Evolutionary conservation across 1,139 yeast genomes (phyloP).

Genomic region (Kodamaea alishanica): DNA sequence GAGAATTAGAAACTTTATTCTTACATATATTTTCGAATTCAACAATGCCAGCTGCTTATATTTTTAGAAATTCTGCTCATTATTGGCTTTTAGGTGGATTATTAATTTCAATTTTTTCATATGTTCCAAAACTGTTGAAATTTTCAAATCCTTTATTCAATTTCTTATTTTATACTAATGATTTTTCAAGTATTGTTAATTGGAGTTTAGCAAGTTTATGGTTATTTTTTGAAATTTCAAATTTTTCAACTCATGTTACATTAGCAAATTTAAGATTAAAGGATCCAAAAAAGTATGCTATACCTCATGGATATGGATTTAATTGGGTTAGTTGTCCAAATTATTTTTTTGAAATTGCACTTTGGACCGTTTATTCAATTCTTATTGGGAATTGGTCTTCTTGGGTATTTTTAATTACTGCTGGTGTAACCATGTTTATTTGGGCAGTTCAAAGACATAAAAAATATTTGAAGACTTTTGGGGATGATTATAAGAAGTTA

Average conservation of each 20-base stretch:
- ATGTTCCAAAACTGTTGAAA: constrained; percentile 48
- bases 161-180: constrained; percentile 23
- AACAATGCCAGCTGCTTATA: constrained; percentile 87
- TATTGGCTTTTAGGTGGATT: constrained; percentile 90
- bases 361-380: constrained; percentile 68
- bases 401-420: constrained; percentile 63
- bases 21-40: constrained; percentile 82
- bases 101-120: constrained; percentile 55
- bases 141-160: constrained; percentile 5
- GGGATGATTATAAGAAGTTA: constrained; percentile 67
- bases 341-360: constrained; percentile 78
- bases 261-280: constrained; percentile 54
- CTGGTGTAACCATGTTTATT: constrained; percentile 71
- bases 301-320: constrained; percentile 48
- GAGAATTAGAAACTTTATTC: constrained; percentile 81
- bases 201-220: constrained; percentile 47
- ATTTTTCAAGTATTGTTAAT: constrained; percentile 22
- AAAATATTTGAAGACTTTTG: constrained; percentile 66
- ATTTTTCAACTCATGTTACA: constrained; percentile 63
- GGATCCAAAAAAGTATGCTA: constrained; percentile 38
- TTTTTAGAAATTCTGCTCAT: constrained; percentile 85
- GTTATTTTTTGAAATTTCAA: constrained; percentile 66
- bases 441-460: constrained; percentile 78
- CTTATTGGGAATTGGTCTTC: constrained; percentile 78
- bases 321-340: constrained; percentile 65